phyloP scores from a whole-genome alignment of 306 rosid species.

The Malus orientalis region DNA sequence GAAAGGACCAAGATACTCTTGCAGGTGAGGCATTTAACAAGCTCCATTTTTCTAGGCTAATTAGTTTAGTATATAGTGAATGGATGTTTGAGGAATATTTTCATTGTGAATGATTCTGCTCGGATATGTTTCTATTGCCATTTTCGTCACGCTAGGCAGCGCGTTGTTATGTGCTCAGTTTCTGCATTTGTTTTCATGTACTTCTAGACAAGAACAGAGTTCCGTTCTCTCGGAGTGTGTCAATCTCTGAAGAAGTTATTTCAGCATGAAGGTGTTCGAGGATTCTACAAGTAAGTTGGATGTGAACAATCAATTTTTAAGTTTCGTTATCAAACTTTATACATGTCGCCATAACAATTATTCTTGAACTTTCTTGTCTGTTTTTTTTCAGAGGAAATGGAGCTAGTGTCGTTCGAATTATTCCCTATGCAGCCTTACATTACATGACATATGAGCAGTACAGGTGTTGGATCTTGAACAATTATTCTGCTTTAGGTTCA shows the following conservation, averaged over 20 bases:
- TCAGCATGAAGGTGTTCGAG: conserved; percentile 69
- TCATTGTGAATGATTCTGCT: neutral
- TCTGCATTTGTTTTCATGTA: neutral
- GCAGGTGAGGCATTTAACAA: conserved; percentile 50
- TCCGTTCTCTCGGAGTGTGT: conserved; percentile 61
- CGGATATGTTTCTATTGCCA: neutral
- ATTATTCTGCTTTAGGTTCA: conserved; percentile 57
- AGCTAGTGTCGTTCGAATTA: conserved; percentile 79
- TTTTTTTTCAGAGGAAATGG: conserved; percentile 77
- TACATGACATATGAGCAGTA: conserved; percentile 96
- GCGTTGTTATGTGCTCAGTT: neutral
- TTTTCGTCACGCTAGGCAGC: neutral
- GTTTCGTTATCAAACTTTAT: neutral
- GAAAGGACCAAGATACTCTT: conserved; percentile 87
- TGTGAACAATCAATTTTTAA: neutral
- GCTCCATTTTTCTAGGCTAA: neutral
- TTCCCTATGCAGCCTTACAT: conserved; percentile 95
- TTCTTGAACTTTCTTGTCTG: neutral
- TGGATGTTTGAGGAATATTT: neutral
- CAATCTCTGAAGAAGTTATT: conserved; percentile 65
- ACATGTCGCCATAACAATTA: neutral
- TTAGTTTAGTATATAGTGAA: conserved; percentile 8
- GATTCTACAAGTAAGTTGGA: conserved; percentile 73
- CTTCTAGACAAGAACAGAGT: conserved; percentile 73
- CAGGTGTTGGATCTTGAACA: conserved; percentile 69